Percentiles rank a stretch among this genome's conserved stretches.
Evolutionary conservation across 2,329 filamentous ascomycete species (phyloP).

Genomic region (Botrytis medusae): DNA sequence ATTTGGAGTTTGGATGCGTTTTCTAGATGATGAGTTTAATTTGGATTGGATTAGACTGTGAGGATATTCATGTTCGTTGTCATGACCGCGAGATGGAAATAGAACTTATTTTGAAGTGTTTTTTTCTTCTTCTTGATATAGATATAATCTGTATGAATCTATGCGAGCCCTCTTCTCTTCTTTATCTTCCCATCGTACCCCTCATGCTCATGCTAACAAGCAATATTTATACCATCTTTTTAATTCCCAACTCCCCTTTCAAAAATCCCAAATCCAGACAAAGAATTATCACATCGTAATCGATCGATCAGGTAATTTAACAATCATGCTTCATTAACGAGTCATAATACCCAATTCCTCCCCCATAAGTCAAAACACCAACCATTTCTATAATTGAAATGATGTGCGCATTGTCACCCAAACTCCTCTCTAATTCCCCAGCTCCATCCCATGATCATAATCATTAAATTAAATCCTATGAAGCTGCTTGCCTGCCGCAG

Average conservation of each 20-base stretch:
- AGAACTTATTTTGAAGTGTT: background rate
- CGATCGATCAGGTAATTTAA: background rate
- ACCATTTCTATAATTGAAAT: background rate
- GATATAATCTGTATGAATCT: background rate
- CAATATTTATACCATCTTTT: background rate
- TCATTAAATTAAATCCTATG: slow-evolving; percentile 10
- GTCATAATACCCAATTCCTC: background rate
- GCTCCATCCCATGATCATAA: background rate
- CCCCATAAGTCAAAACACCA: background rate
- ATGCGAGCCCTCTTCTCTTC: background rate
- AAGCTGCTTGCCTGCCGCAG: slow-evolving; percentile 24
- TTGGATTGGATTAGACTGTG: background rate
- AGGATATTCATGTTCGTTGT: background rate
- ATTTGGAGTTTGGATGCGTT: background rate
- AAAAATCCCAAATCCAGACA: background rate
- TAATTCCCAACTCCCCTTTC: background rate
- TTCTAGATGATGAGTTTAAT: background rate
- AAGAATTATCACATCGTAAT: slow-evolving; percentile 8
- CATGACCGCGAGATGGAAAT: background rate
- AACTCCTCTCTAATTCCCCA: background rate
- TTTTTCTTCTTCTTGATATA: background rate
- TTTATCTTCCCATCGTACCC: background rate
- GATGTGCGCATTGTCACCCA: background rate
- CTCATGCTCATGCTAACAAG: background rate
- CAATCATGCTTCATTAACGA: slow-evolving; percentile 16